These are phyloP conservation scores for Mortierella sp. DNA, from an alignment of 371 early-diverging fungal species.

Conservation along the genomic window DNA sequence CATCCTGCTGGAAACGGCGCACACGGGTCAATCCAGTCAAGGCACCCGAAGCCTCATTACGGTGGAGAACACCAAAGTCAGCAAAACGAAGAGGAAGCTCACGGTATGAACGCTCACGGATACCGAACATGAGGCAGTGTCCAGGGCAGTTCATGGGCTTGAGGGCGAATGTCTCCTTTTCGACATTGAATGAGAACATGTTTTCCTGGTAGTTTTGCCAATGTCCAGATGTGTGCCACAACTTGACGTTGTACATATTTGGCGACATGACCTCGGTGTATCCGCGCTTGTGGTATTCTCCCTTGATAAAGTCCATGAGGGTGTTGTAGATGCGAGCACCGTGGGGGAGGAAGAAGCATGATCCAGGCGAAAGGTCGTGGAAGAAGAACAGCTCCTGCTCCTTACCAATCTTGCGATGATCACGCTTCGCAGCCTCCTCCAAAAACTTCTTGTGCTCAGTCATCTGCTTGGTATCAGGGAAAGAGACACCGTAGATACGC, in stretches of 20 bases:
- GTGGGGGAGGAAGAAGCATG: slow-evolving; percentile 97
- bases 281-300: slow-evolving; percentile 81
- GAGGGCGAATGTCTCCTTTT: slow-evolving; percentile 92
- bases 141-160: slow-evolving; percentile 99
- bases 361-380: slow-evolving; percentile 97
- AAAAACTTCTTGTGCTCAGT: slow-evolving; percentile 94
- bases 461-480: slow-evolving; percentile 98
- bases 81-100: slow-evolving; percentile 99
- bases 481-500: slow-evolving; percentile 99
- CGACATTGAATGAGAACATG: slow-evolving; percentile 96
- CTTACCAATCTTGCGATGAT: slow-evolving; percentile 98
- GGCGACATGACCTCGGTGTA: slow-evolving; percentile 98
- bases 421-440: slow-evolving; percentile 97
- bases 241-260: slow-evolving; percentile 93
- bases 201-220: slow-evolving; percentile 99
- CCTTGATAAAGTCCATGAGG: slow-evolving; percentile 88
- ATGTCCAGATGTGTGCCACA: slow-evolving; percentile 99
- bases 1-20: slow-evolving; percentile 99
- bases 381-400: slow-evolving; percentile 98
- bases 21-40: slow-evolving; percentile 98
- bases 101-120: slow-evolving; percentile 93
- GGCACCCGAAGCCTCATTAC: slow-evolving; percentile 98
- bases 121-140: slow-evolving; percentile 98
- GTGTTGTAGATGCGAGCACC: slow-evolving; percentile 97
- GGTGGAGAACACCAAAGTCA: slow-evolving; percentile 99